Evolutionary conservation across 2,329 filamentous ascomycete species (phyloP).

Genomic region (Microthyrium microscopicum): DNA sequence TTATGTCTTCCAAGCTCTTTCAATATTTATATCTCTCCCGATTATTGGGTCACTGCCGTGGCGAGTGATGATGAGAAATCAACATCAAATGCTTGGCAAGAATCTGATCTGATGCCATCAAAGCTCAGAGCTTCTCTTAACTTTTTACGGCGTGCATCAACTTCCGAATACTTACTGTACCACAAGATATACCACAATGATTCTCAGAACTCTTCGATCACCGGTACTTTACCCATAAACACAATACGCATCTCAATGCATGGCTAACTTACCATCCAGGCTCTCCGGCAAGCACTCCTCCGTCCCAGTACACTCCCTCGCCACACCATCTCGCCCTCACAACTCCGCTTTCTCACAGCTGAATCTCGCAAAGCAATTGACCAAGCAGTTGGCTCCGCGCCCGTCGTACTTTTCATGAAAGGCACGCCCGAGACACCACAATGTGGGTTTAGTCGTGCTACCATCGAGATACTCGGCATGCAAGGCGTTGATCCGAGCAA

Average conservation of each 20-base stretch:
- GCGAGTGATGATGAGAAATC: too few relatives aligned
- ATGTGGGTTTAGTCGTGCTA: constrained; percentile 90
- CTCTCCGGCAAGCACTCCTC: constrained; percentile 17
- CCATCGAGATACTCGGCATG: constrained; percentile 83
- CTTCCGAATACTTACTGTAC: too few relatives aligned
- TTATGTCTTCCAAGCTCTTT: too few relatives aligned
- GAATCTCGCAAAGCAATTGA: constrained; percentile 73
- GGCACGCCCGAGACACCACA: constrained; percentile 90
- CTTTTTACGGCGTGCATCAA: too few relatives aligned
- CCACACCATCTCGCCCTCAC: constrained; percentile 24
- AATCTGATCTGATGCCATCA: too few relatives aligned
- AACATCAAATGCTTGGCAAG: too few relatives aligned
- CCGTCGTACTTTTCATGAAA: constrained; percentile 98
- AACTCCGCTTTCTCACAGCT: constrained; percentile 58
- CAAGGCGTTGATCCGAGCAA: constrained; percentile 91
- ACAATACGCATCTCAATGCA: background rate
- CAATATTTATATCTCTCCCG: too few relatives aligned
- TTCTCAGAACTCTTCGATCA: constrained; percentile 21
- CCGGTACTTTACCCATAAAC: constrained; percentile 13
- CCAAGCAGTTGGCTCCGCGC: constrained; percentile 70
- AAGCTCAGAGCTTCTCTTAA: too few relatives aligned
- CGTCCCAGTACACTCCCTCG: constrained; percentile 16
- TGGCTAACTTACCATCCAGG: constrained; percentile 13
- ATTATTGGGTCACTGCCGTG: too few relatives aligned
- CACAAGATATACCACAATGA: too few relatives aligned